Conservation (phyloP, 2,329 filamentous ascomycete species). For the Alternaria alternata region DNA sequence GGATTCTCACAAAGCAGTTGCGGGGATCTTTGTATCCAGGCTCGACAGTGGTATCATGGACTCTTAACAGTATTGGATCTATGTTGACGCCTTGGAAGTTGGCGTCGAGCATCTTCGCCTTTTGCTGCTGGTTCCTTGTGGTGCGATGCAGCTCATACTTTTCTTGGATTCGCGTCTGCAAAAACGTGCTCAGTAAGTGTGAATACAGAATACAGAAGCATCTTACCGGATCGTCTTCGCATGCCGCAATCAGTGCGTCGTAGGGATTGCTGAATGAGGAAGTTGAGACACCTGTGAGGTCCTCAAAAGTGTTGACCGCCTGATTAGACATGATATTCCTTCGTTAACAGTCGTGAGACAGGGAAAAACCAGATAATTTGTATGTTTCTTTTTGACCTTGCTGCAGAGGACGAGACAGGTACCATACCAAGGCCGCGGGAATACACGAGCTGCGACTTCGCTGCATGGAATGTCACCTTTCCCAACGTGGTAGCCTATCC, state of each 20-base stretch:
- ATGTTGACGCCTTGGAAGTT: slow-evolving; percentile 76
- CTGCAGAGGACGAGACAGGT: background rate
- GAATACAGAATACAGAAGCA: background rate
- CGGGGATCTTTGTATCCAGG: slow-evolving; percentile 77
- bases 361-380: background rate
- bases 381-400: background rate
- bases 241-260: slow-evolving; percentile 73
- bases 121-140: slow-evolving; percentile 79
- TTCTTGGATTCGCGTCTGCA: slow-evolving; percentile 71
- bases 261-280: slow-evolving; percentile 73
- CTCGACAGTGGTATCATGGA: slow-evolving; percentile 70
- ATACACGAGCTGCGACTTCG: background rate
- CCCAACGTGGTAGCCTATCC: slow-evolving; percentile 12
- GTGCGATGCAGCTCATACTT: slow-evolving; percentile 78
- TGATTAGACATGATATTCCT: slow-evolving; percentile 24
- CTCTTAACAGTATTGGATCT: slow-evolving; percentile 76
- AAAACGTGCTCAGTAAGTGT: background rate
- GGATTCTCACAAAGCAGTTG: slow-evolving; percentile 69
- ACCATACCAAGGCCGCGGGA: background rate
- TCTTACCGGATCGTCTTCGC: slow-evolving; percentile 71
- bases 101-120: slow-evolving; percentile 72
- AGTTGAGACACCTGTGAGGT: slow-evolving; percentile 51
- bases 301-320: slow-evolving; percentile 43
- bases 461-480: background rate
- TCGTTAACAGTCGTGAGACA: background rate